Evolutionary conservation across 75 land plant genomes (phyloP).

Genomic region (Pseudotsuga menziesii): DNA sequence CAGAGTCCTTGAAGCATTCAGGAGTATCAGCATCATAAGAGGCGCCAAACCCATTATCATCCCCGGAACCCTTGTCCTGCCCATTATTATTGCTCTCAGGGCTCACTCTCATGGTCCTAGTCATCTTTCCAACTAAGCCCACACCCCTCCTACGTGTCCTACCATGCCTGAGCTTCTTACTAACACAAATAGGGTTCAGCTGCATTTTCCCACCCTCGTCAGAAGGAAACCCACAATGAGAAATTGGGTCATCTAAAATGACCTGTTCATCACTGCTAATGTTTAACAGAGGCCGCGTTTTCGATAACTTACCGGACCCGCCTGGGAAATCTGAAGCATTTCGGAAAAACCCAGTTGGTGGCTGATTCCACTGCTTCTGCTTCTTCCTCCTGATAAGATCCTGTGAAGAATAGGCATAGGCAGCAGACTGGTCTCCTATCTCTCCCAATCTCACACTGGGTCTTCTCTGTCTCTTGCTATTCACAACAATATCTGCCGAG

Average conservation of each 20-base stretch:
- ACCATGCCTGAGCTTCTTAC: conserved; percentile 13
- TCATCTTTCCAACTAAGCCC: background rate
- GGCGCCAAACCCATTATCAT: conserved; percentile 14
- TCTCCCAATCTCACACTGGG: conserved; percentile 84
- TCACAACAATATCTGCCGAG: conserved; percentile 6
- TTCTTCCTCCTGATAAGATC: background rate
- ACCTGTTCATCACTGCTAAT: conserved; percentile 8
- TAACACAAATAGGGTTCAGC: conserved; percentile 8
- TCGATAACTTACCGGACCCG: background rate
- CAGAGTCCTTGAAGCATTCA: conserved; percentile 23
- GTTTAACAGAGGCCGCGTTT: conserved; percentile 6
- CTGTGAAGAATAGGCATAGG: conserved; percentile 1
- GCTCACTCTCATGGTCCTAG: conserved; percentile 3
- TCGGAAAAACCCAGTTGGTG: background rate
- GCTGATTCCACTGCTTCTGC: conserved; percentile 5
- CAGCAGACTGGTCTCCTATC: conserved; percentile 49
- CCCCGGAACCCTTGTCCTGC: conserved; percentile 10
- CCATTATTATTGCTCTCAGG: conserved; percentile 2
- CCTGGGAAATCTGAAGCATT: conserved; percentile 1
- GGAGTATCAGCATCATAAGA: conserved; percentile 11
- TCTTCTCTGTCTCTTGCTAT: conserved; percentile 61
- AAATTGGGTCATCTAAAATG: background rate
- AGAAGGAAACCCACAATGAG: background rate
- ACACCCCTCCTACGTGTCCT: conserved; percentile 10
- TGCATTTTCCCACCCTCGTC: background rate